Evolutionary conservation across 257 asterid genomes (phyloP).

Genomic region (Fraxinus anomala): DNA sequence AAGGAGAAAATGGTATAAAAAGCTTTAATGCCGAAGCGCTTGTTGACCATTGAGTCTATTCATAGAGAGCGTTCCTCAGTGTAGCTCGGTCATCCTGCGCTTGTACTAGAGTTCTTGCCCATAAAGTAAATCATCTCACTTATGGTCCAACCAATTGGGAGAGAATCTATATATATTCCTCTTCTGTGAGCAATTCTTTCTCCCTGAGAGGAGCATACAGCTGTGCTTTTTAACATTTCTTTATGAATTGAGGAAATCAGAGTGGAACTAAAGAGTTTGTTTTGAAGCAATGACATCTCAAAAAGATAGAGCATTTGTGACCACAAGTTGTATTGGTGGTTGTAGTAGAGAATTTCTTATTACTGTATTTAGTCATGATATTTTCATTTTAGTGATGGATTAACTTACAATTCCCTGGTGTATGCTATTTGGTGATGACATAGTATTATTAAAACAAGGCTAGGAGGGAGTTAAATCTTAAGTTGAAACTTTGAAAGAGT

Average conservation of each 20-base stretch:
- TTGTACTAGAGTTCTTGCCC: background rate
- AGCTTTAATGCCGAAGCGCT: background rate
- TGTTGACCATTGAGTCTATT: background rate
- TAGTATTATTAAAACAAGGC: background rate
- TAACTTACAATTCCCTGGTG: background rate
- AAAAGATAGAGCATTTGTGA: background rate
- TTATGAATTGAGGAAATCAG: background rate
- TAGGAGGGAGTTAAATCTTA: background rate
- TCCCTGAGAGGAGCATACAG: background rate
- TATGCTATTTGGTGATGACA: background rate
- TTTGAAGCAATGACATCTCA: no score
- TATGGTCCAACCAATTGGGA: background rate
- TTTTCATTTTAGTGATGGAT: background rate
- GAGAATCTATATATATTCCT: background rate
- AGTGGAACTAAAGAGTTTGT: no score
- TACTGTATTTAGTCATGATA: background rate
- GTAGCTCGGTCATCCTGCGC: background rate
- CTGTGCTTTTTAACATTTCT: background rate
- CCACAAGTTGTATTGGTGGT: background rate
- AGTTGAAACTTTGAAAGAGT: background rate
- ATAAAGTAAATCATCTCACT: background rate
- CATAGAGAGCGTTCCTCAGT: background rate
- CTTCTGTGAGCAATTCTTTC: background rate
- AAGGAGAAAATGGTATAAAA: background rate
- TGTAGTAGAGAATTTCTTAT: background rate